Evolutionary conservation across 2,329 filamentous ascomycete genomes (phyloP), one percentile per base, ranked within the genome.

Genomic region (Erysiphe pulchra): DNA sequence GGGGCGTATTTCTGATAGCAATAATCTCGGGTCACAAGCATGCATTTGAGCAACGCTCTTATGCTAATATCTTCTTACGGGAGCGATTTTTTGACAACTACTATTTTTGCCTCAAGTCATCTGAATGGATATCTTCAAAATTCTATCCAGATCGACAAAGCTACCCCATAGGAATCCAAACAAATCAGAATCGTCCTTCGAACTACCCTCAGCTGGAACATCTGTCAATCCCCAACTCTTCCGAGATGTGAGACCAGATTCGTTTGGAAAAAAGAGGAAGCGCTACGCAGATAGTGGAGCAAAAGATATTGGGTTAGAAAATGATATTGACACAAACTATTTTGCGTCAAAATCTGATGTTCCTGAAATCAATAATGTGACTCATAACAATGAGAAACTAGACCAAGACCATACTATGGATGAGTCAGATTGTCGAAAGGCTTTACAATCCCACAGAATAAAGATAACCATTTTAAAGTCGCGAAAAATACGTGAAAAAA

Each of bases 381-480:
- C 46, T 37, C n/a, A 42, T 42, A 16, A 17, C 9, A 17, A 16
- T 1, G 4, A 20, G n/a, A 30, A n/a, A 9, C 32, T 24, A 38
- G 31, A 46, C 34, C 12, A 14, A 28, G 12, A 24, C 41, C 31
- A 46, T 34, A 41, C 58, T 28, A 67, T 84, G 53, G 71, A 74
- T 53, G 70, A 80, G 54, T 76, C 79, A 47, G 74, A 86, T 57
- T 77, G 81, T 53, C 77, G 78, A 53, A 73, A 77, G 48, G 66
- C 87, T 11, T 63, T 93, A 49, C 76, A 77, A 49, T 78, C 75
- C 47, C 84, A 93, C 61, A 80, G 85, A 51, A 67, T 94, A 51
- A 93, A 93, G 60, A 71, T 92, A 36, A 82, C 80, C 0, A 65
- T 92, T 43, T 63, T 93, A n/a, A 73, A 71, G 20, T 68, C 67